A percentile compares a stretch with the other conserved stretches of the same genome.
Conservation (phyloP, 2,329 filamentous ascomycete species). For the Sporothrix phasma region DNA sequence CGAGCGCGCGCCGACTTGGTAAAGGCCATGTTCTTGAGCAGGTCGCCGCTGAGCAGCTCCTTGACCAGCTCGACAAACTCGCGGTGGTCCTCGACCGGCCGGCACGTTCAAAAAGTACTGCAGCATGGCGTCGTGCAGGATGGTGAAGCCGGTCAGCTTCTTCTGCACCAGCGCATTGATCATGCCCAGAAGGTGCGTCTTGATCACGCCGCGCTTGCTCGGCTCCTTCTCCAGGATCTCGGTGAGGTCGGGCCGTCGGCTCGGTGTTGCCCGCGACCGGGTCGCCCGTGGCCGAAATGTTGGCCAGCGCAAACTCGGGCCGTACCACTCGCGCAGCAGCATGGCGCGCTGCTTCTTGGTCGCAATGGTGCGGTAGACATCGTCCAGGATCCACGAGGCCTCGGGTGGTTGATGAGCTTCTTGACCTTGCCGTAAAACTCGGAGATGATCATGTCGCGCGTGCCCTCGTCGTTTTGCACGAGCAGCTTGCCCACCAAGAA, state of each 20-base stretch:
- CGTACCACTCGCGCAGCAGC: constrained; percentile 91
- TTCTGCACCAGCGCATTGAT: constrained; percentile 93
- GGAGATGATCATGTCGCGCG: constrained; percentile 77
- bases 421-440: constrained; percentile 94
- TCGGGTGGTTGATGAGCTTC: constrained; percentile 94
- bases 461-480: constrained; percentile 80
- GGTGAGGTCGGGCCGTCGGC: constrained; percentile 57
- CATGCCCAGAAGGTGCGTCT: constrained; percentile 74
- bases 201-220: constrained; percentile 77
- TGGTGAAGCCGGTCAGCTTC: constrained; percentile 92
- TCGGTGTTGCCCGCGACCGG: constrained; percentile 24
- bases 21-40: constrained; percentile 93
- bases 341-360: constrained; percentile 76
- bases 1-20: constrained; percentile 74
- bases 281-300: constrained; percentile 7
- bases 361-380: constrained; percentile 84
- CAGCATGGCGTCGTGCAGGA: constrained; percentile 96
- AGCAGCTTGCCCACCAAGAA: constrained; percentile 94
- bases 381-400: constrained; percentile 94
- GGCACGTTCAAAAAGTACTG: constrained; percentile 84
- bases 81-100: constrained; percentile 66
- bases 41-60: constrained; percentile 77
- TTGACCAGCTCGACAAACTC: constrained; percentile 88
- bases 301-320: constrained; percentile 78
- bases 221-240: constrained; percentile 66